Conservation (phyloP, 2,329 filamentous ascomycete genomes). For the Microsporum canis region DNA sequence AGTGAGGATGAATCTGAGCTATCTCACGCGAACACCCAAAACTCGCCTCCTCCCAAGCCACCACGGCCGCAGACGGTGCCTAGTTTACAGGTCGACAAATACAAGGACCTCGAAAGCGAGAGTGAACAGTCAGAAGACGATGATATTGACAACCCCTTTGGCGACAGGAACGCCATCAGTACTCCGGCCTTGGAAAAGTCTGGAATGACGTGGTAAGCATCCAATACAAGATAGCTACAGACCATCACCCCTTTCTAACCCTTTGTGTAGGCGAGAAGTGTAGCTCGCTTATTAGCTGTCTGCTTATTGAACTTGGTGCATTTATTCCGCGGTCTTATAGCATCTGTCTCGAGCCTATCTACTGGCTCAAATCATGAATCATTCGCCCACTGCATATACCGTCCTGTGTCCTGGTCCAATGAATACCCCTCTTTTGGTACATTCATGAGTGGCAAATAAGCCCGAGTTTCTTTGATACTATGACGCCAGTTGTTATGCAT, state of each 20-base stretch:
- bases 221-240: too few relatives aligned
- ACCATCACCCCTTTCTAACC: neutral
- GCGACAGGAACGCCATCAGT: conserved; percentile 58
- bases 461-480: too few relatives aligned
- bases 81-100: conserved; percentile 39
- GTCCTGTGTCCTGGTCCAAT: too few relatives aligned
- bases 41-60: conserved; percentile 23
- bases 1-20: conserved; percentile 45
- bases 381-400: neutral
- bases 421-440: neutral
- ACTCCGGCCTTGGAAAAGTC: conserved; percentile 25
- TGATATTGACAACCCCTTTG: conserved; percentile 81
- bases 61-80: conserved; percentile 40
- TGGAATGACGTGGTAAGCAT: conserved; percentile 27
- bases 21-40: conserved; percentile 32
- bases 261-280: conserved; percentile 5
- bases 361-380: neutral
- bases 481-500: neutral
- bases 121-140: conserved; percentile 51
- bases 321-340: neutral
- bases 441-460: neutral
- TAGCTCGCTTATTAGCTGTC: neutral
- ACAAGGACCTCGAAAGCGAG: conserved; percentile 32
- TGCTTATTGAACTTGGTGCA: neutral
- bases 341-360: neutral